phyloP scores from a whole-genome alignment of 768 basidiomycete species.

The Piloderma croceum region DNA sequence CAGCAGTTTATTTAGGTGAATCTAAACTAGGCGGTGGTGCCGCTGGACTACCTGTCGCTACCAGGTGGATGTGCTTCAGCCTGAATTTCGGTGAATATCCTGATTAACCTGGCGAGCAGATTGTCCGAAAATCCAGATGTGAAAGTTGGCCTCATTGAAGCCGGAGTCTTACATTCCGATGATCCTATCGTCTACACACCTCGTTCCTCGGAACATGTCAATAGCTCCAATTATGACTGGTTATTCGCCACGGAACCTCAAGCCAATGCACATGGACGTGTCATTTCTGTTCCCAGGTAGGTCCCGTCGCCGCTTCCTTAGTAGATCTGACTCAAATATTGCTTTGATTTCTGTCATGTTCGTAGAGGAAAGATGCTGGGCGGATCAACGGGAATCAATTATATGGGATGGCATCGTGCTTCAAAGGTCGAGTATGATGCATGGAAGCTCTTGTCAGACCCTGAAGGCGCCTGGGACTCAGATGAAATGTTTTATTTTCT shows the following conservation, averaged over 20 bases:
- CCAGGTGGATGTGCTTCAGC: no score
- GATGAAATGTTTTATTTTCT: no score
- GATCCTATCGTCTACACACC: slow-evolving; percentile 17
- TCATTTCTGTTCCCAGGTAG: no score
- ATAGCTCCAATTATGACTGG: slow-evolving; percentile 16
- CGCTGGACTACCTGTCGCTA: slow-evolving; percentile 15
- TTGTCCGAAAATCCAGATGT: slow-evolving; percentile 4
- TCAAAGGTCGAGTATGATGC: slow-evolving; percentile 18
- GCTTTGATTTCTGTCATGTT: no score
- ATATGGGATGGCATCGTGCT: slow-evolving; percentile 14
- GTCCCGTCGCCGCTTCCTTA: no score
- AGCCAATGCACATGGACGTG: no score
- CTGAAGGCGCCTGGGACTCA: no score
- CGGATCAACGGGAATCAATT: slow-evolving; percentile 16
- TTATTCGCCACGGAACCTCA: slow-evolving; percentile 11
- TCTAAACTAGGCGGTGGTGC: slow-evolving; percentile 17
- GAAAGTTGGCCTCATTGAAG: slow-evolving; percentile 20
- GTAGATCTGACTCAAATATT: no score
- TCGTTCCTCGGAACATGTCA: not conserved
- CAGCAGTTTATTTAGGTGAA: no score
- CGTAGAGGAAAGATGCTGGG: slow-evolving; percentile 20
- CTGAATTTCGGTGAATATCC: no score
- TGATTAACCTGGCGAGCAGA: not conserved
- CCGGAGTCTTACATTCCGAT: slow-evolving; percentile 10
- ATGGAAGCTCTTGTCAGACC: slow-evolving; percentile 13